Base-by-base conservation (phyloP, 768 basidiomycete genomes). In the Rhodotorula paludigena region DNA sequence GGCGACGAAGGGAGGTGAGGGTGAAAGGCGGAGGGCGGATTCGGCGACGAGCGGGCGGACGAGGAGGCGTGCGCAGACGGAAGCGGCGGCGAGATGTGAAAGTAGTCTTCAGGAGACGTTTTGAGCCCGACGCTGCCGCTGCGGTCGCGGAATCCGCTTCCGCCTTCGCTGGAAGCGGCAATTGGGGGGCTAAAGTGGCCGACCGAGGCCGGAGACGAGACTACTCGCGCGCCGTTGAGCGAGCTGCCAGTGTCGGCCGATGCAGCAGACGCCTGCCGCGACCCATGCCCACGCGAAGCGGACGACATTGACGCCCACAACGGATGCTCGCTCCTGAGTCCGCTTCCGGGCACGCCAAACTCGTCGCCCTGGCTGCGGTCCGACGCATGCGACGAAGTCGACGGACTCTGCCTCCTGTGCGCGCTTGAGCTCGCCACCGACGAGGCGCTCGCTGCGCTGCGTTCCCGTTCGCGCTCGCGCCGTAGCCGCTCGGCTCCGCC, bases 261-360 rank as follows among this genome's bases (percentile, higher is more conserved):
- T 21, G 42, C n/a, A 2, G 47, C 47, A 25, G 47, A 48, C 12
- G 47, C 25, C 47, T 48, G 47, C 1, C 47, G 47, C 47, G 47
- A 48, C 12, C 47, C 18, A 23, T 25, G 57, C 9, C 8, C 55
- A n/a, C 53, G 35, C 52, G 21, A 18, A 12, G 47, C 47, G 14
- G 6, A 25, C 47, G n/a, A 11, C n/a, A 28, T 10, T 45, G 56
- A 44, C 56, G 44, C 32, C 65, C 65, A 66, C 15, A 14, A 10
- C 42, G 65, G 59, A 16, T 59, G 44, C 18, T 66, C 65, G 53
- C 65, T 66, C 39, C 65, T 39, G 25, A 66, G n/a, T 30, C 42
- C 41, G 39, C 25, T 23, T 9, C n/a, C 25, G 14, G 36, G 33
- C 51, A 41, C n/a, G 33, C 60, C 60, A 21, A 62, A 54, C 42